Percentiles rank a stretch among this genome's conserved stretches.
Conservation (phyloP, 2,329 filamentous ascomycete species). For the Zasmidium angulare region DNA sequence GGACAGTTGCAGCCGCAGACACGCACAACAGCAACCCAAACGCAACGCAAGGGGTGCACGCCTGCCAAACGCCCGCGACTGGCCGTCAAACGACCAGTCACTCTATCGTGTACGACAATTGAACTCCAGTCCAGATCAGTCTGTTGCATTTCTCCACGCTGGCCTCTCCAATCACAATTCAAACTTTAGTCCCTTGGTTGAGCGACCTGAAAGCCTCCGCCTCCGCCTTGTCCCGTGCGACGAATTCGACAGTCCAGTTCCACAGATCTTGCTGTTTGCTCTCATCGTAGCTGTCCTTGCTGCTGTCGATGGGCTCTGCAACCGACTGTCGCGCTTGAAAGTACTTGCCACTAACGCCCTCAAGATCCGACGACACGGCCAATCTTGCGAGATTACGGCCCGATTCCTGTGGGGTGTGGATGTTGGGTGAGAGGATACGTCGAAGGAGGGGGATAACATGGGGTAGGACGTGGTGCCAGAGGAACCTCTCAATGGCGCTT, state of each 20-base stretch:
- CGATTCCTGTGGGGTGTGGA: constrained; percentile 32
- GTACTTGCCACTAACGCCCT: constrained; percentile 43
- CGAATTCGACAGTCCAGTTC: constrained; percentile 1
- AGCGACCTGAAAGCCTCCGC: background rate
- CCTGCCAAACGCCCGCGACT: too few relatives aligned
- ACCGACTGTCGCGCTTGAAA: constrained; percentile 40
- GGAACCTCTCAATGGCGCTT: constrained; percentile 28
- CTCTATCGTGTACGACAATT: background rate
- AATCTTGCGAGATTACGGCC: constrained; percentile 44
- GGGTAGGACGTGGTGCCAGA: constrained; percentile 36
- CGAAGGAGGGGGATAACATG: constrained; percentile 12
- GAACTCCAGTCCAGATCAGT: constrained; percentile 1
- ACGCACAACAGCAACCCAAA: background rate
- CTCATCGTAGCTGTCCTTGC: constrained; percentile 45
- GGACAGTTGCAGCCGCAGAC: constrained; percentile 3
- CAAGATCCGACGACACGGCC: constrained; percentile 36
- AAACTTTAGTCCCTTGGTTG: background rate
- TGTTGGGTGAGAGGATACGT: constrained; percentile 4
- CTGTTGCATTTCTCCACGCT: background rate
- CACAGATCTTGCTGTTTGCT: constrained; percentile 47
- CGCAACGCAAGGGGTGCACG: background rate
- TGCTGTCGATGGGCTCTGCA: constrained; percentile 43
- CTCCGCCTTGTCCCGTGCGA: background rate
- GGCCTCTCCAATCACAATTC: background rate
- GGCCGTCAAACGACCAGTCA: background rate